Evolutionary conservation across 176 grass and related monocot genomes (phyloP), one percentile per base, ranked within the genome.

Genomic region (Juncus effusus): DNA sequence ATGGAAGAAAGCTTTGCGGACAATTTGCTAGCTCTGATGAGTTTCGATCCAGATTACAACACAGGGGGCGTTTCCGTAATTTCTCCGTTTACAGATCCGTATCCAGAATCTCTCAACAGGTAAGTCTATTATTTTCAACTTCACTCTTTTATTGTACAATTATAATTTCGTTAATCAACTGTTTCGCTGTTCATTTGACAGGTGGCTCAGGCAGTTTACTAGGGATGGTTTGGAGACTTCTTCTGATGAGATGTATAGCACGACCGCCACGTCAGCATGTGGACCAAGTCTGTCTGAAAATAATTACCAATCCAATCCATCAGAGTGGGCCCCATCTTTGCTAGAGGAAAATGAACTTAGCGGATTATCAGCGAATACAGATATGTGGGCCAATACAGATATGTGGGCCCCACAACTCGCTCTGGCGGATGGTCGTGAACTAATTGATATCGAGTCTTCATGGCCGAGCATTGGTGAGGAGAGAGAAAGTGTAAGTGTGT

Each of bases 51-150:
- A 36, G 47, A 54, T 35, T 2, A 49, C 36, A 42, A 13, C 15
- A 15, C 62, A 8, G 8, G 15, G 38, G 38, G 62, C 9, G n/a
- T 64, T 6, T 67, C 47, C 13, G 38, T 39, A 8, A 16, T 64
- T 6, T 67, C 47, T 16, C 38, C 28, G 5, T 66, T 19, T 51
- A 2, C 16, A 45, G 63, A 66, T 9, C 44, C 44, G 5, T 64
- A 64, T 64, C 62, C 11, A 64, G 63, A 51, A 66, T 66, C 63
- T 3, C 63, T 66, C 15, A 67, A 67, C 51, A 50, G 51, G 51
- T 67, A 47, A 47, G 4, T 47, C 9, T 47, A 9, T 47, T 47
- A 47, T 47, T 47, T 47, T 47, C 9, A 47, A 5, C 9, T 47
- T 47, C 9, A 9, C 4, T 47, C 9, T 6, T 47, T 47, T 47